Conservation (phyloP, 2,329 filamentous ascomycete species). For the Microcyclospora tardicrescens region DNA sequence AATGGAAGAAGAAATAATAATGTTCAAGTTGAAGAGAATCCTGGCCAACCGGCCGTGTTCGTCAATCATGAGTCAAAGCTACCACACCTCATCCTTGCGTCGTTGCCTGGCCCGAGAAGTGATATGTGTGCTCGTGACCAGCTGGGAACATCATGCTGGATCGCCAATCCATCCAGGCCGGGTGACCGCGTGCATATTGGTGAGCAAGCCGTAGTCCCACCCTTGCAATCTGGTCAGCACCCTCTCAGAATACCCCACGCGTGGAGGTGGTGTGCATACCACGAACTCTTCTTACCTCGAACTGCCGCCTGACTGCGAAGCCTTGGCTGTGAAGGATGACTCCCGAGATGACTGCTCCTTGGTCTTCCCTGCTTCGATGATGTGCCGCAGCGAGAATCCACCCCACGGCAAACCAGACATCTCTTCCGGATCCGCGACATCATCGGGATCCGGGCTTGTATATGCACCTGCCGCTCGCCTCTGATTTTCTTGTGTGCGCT, state of each 20-base stretch:
- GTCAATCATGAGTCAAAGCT: no score
- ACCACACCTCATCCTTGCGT: no score
- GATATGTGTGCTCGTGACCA: no score
- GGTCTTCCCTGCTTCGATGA: conserved; percentile 32
- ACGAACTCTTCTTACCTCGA: conserved; percentile 22
- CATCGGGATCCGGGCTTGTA: conserved; percentile 44
- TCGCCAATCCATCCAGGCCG: conserved; percentile 15
- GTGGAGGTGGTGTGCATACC: no score
- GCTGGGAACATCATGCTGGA: neutral
- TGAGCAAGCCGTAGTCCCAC: conserved; percentile 28
- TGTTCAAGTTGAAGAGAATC: no score
- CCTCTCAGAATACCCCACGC: neutral
- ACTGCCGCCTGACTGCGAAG: conserved; percentile 26
- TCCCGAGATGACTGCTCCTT: conserved; percentile 33
- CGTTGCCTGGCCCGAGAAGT: no score
- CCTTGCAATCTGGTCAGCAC: conserved; percentile 15
- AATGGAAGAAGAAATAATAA: no score
- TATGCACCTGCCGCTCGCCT: conserved; percentile 53
- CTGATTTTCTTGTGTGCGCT: conserved; percentile 51
- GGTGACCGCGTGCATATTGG: conserved; percentile 26
- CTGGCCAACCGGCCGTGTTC: no score
- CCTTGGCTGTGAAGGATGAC: conserved; percentile 26
- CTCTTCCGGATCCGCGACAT: conserved; percentile 38
- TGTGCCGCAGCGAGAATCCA: conserved; percentile 47
- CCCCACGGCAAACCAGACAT: conserved; percentile 62